phyloP scores from a whole-genome alignment of 306 rosid genomes.

The cucumber (Cucumis sativus) region Cucumber_9930_V3 NC_026655.2:25901501-25902000 shows the following conservation, averaged over 20 bases:
- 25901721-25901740: neutral
- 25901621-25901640: neutral
- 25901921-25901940: neutral
- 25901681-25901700: neutral
- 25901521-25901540: neutral
- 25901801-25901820: neutral
- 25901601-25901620: conserved; percentile 2
- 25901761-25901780: neutral
- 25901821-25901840: neutral
- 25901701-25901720: neutral
- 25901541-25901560: neutral
- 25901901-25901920: neutral
- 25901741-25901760: neutral
- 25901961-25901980: neutral
- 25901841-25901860: neutral
- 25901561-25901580: neutral
- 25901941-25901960: neutral
- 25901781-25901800: neutral
- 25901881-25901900: neutral
- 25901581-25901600: neutral
- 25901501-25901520: neutral
- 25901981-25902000: neutral
- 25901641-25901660: neutral
- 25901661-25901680: conserved; percentile 3
- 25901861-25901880: neutral